Evolutionary conservation across 169 alveolate genomes (phyloP), one percentile per base, ranked within the genome.

Genomic region (Cyclospora cayetanensis): DNA sequence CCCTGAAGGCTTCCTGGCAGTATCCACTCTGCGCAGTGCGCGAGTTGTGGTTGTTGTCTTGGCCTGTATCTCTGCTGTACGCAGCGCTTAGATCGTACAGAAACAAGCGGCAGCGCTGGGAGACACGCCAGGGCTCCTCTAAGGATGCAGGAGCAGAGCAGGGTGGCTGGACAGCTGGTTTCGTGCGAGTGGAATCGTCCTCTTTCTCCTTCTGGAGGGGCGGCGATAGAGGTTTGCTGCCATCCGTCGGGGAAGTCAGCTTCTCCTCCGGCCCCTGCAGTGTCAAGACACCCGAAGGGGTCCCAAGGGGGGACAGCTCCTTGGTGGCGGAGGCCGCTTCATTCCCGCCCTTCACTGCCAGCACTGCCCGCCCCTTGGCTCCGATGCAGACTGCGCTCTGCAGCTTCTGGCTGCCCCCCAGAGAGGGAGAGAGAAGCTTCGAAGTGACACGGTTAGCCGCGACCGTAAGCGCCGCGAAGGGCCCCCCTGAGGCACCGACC

Each of bases 41-140:
- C 79, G 91, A 41, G 91, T 84, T 84, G 80, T 84, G 91, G 9
- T 42, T n/a, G 31, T 84, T 84, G 91, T 84, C 91, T 3, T 53
- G 43, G 20, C 91, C 91, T 0, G 3, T 4, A 37, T 84, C 91
- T 9, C 70, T 29, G 46, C 91, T 63, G 46, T 25, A 84, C 34
- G 91, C 79, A 4, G 34, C 55, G 25, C 70, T 22, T 43, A 70
- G 22, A 55, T 84, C 91, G 27, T 63, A 50, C 55, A 72, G 25
- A 12, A 72, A 5, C 41, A 52, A 77, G 31, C 93, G 86, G 79
- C 88, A 76, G 42, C 79, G 37, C 46, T 50, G 77, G 12, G 25
- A 25, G 18, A 65, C 20, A 20, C 77, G 77, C 77, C 77, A 65
- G 18, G 77, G 77, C 77, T 65, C 42, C 39, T 65, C 77, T 12